Base-by-base conservation (phyloP, 2,329 filamentous ascomycete species). In the Chrysosphaeria jannelii region DNA sequence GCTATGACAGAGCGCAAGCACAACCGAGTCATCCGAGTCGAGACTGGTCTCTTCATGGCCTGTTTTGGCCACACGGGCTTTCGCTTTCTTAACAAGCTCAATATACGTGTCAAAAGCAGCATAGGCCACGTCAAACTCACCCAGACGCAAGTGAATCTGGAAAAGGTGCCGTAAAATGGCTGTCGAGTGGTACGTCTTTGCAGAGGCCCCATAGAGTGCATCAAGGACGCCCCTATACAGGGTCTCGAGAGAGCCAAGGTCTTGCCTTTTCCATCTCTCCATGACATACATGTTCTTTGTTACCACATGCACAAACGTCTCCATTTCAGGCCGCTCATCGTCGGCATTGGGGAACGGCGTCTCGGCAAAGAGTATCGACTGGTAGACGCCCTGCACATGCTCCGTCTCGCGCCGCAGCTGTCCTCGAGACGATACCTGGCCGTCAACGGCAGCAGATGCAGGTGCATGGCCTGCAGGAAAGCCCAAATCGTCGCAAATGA, bases 171-270 rank as follows among this genome's bases (percentile, higher is more conserved):
- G 59, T 14, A 97, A 48, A 30, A 93, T 72, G 7, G 76, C 51
- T 2, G 81, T 89, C 2, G 85, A 97, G 43, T 97, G 85, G 37
- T 85, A 97, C 0, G 79, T 90, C 42, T 85, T 90, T 7, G 71
- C 76, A 6, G 81, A 75, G 12, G 79, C 75, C 19, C 70, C 69
- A 42, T 93, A 97, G 5, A 97, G 53, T 14, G 78, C 72, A 41
- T 85, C 79, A 19, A 97, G 56, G 15, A 88, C 64, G 23, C 65
- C 65, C 25, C 69, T 63, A 30, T 71, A 71, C 10, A 81, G 48
- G 12, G 56, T 61, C 36, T 68, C 63, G 5, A 72, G 76, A 35
- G 68, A 61, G 4, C 75, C 78, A 14, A 91, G 52, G 32, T 90
- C 76, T 25, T 63, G 49, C 31, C 89, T 70, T 20, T 53, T 57